A percentile compares a stretch with the other conserved stretches of the same genome.
These are phyloP conservation scores for Teratosphaeria zuluensis DNA, from an alignment of 2,329 filamentous ascomycete species.

Conservation along the genomic window DNA sequence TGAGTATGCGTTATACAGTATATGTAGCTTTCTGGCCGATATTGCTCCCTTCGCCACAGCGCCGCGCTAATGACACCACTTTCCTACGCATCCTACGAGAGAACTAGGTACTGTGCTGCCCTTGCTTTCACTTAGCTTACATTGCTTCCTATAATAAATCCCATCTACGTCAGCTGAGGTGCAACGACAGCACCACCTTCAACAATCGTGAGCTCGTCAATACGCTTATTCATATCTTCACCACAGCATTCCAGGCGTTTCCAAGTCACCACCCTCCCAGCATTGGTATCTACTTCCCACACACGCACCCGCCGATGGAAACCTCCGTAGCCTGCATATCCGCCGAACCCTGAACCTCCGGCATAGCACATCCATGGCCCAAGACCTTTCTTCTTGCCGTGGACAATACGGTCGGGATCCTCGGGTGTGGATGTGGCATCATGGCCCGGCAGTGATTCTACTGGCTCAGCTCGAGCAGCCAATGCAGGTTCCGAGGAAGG, in stretches of 20 bases:
- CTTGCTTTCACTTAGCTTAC: neutral
- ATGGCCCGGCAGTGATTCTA: neutral
- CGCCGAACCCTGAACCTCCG: slow-evolving; percentile 83
- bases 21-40: neutral
- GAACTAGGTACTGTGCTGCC: neutral
- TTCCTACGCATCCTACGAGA: neutral
- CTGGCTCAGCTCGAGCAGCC: slow-evolving; percentile 9
- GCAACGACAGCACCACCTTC: slow-evolving; percentile 46
- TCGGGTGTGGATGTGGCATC: neutral
- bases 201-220: slow-evolving; percentile 53
- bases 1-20: neutral
- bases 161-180: neutral
- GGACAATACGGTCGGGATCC: neutral
- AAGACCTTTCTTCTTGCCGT: slow-evolving; percentile 9
- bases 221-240: slow-evolving; percentile 39
- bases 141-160: neutral
- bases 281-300: slow-evolving; percentile 89
- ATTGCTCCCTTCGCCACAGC: neutral
- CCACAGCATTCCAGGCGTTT: slow-evolving; percentile 65
- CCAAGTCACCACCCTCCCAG: slow-evolving; percentile 81
- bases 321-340: slow-evolving; percentile 83
- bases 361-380: slow-evolving; percentile 95
- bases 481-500: slow-evolving; percentile 10
- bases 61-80: neutral
- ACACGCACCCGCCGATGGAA: slow-evolving; percentile 77